Conservation (phyloP, 139 green algal genomes). For the Closterium sp. region DNA sequence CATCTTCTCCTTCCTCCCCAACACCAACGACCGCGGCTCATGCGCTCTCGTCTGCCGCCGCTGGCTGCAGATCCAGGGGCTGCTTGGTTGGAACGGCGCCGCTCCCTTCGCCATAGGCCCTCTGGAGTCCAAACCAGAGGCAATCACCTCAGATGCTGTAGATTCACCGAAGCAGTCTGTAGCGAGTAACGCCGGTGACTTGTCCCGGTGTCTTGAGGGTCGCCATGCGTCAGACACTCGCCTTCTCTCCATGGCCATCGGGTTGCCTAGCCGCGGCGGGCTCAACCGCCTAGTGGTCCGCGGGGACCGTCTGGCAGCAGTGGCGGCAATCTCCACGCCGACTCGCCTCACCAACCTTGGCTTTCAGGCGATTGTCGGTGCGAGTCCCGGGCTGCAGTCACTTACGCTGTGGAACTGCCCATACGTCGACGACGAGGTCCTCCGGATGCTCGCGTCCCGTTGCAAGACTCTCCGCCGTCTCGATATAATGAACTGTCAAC, state of each 20-base stretch:
- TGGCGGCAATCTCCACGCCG: background rate
- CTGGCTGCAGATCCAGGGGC: background rate
- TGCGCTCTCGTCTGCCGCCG: slow-evolving; percentile 6
- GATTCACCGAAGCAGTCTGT: background rate
- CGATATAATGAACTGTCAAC: background rate
- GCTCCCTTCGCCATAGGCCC: background rate
- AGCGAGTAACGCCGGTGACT: background rate
- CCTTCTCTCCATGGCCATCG: background rate
- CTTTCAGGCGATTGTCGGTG: background rate
- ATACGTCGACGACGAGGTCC: background rate
- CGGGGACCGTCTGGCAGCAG: background rate
- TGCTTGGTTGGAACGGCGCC: background rate
- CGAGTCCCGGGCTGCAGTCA: background rate
- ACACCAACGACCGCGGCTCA: background rate
- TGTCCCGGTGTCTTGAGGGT: background rate
- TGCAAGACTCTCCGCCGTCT: background rate
- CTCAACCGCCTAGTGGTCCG: background rate
- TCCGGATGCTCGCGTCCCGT: background rate
- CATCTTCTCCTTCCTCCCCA: slow-evolving; percentile 1
- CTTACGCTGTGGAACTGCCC: background rate
- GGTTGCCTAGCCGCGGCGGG: background rate
- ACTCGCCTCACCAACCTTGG: background rate
- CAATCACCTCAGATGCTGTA: background rate
- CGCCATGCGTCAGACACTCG: background rate
- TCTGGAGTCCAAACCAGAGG: background rate